Base-by-base conservation (phyloP, 73 alveolate species). In the Blepharisma stoltei region DNA sequence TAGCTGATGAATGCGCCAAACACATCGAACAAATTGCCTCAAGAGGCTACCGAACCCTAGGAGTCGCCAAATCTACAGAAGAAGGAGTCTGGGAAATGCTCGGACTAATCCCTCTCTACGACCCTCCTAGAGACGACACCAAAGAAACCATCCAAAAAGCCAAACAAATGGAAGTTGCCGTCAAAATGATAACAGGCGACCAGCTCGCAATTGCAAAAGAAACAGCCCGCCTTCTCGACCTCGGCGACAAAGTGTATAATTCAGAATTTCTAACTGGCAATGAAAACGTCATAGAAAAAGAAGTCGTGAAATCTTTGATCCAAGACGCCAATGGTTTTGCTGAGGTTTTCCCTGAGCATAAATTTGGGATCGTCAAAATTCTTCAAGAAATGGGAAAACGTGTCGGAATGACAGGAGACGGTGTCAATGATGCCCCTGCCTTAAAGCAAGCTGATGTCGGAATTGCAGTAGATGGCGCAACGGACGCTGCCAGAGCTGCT, bases 351-450 rank as follows among this genome's bases (percentile, higher is more conserved):
- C 78, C 78, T 67, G 78, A 67, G 25, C 78, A 67, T 20, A 67
- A 67, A 23, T 67, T 65, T 23, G 76, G 21, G n/a, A 21, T 65
- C 37, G 76, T 65, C 21, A 27, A 27, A 21, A 65, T 65, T 11
- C 52, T 65, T 14, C 60, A 65, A 65, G 76, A 65, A 27, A 18
- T 21, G 21, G 52, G 76, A n/a, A 65, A 65, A 65, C 81, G 84
- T 14, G 87, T 81, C 0, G 93, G 86, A 6, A 87, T 86, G 7
- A 82, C 91, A 0, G 93, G 93, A 46, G 93, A 86, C 76, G 93
- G 93, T 7, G 86, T 87, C 6, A 86, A 86, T 45, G 93, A 86
- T 77, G 93, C 93, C 18, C 93, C 93, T 6, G 93, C 93, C 47
- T 53, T 86, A 38, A 81, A 84, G 25, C 76, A 80, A 81, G 73